Conservation (phyloP, 1,284 basidiomycete genomes). For the Tylopilus orsonianus region DNA sequence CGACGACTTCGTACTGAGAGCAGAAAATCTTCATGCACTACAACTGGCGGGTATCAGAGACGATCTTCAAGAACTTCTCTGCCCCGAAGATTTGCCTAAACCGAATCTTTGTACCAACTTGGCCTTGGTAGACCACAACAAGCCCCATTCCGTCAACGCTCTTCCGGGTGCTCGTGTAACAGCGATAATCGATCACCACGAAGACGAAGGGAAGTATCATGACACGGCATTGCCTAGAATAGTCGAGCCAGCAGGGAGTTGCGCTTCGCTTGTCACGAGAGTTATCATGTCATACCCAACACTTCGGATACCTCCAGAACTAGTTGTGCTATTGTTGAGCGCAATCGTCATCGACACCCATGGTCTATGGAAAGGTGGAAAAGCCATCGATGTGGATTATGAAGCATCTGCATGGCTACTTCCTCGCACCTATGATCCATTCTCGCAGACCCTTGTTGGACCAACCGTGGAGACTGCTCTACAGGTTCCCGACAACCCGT, state of each 20-base stretch:
- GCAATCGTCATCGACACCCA: slow-evolving; percentile 84
- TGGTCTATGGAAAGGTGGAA: slow-evolving; percentile 74
- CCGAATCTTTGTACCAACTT: slow-evolving; percentile 55
- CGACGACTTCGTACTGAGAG: slow-evolving; percentile 73
- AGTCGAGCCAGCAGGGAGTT: slow-evolving; percentile 73
- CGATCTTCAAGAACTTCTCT: slow-evolving; percentile 53
- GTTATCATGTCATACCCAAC: slow-evolving; percentile 43
- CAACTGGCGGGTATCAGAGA: slow-evolving; percentile 52
- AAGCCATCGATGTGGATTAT: slow-evolving; percentile 66
- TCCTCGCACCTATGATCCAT: slow-evolving; percentile 43
- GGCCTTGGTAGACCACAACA: slow-evolving; percentile 90
- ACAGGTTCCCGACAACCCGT: slow-evolving; percentile 31
- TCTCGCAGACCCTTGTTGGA: slow-evolving; percentile 16
- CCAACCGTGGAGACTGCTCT: slow-evolving; percentile 8
- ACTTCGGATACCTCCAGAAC: slow-evolving; percentile 47
- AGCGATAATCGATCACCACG: slow-evolving; percentile 92
- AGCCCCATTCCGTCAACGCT: slow-evolving; percentile 55
- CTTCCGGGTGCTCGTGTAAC: slow-evolving; percentile 55
- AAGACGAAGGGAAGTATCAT: slow-evolving; percentile 73
- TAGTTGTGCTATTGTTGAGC: slow-evolving; percentile 78
- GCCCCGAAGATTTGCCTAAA: slow-evolving; percentile 52
- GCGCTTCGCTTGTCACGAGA: slow-evolving; percentile 72
- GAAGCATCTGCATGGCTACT: slow-evolving; percentile 62
- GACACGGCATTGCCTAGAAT: slow-evolving; percentile 66
- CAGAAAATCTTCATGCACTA: slow-evolving; percentile 84